phyloP scores from a whole-genome alignment of 768 basidiomycete genomes.

The Dacryopinax primogenitus region DNA sequence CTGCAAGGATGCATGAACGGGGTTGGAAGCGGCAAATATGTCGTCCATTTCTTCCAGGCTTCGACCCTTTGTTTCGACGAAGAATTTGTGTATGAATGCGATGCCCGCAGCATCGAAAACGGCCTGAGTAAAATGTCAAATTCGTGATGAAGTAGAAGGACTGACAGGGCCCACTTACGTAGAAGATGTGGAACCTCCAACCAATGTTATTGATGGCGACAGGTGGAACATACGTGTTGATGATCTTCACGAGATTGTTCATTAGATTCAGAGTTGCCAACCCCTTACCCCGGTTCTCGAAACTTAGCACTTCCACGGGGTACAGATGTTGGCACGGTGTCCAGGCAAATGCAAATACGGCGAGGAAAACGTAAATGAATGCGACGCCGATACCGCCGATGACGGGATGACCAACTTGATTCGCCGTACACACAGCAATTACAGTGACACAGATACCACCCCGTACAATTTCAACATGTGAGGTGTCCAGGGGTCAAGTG shows the following conservation, averaged over 20 bases:
- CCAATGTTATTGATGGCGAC: conserved; percentile 15
- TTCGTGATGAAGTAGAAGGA: background rate
- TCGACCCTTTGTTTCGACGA: background rate
- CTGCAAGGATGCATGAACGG: background rate
- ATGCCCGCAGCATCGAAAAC: background rate
- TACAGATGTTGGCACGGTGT: conserved; percentile 21
- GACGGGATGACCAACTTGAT: conserved; percentile 22
- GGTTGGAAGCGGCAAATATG: background rate
- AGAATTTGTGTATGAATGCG: background rate
- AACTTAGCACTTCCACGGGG: conserved; percentile 21
- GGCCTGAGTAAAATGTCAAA: background rate
- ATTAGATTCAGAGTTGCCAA: conserved; percentile 18
- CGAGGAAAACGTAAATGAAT: conserved; percentile 22
- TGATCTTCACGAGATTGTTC: conserved; percentile 17
- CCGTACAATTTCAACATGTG: too few relatives aligned
- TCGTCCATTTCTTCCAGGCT: conserved; percentile 1
- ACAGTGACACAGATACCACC: conserved; percentile 23
- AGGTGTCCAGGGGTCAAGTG: too few relatives aligned
- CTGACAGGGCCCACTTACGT: background rate
- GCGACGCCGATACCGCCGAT: conserved; percentile 25
- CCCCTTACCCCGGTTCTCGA: conserved; percentile 23
- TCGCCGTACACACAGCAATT: conserved; percentile 28
- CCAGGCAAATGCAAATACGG: conserved; percentile 23
- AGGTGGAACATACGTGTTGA: conserved; percentile 21
- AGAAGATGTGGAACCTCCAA: background rate